These are phyloP conservation scores for Capronia coronata DNA, from an alignment of 2,329 filamentous ascomycete species.

Conservation along the genomic window DNA sequence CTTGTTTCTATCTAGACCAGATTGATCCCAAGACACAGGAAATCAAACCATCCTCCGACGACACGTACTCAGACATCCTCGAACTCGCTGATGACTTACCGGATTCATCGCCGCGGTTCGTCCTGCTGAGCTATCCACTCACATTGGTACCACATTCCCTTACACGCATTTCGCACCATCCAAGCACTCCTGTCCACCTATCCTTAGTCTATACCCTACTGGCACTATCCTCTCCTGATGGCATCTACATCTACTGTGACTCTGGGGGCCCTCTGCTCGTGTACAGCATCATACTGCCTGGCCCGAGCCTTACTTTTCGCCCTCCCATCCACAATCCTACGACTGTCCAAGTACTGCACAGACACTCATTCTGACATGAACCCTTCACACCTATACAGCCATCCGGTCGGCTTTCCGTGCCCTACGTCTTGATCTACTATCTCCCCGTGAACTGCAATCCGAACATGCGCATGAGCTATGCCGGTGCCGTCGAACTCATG, in stretches of 20 bases:
- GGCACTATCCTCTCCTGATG: not conserved
- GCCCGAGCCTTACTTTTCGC: too few relatives aligned
- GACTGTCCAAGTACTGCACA: too few relatives aligned
- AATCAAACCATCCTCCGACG: conserved; percentile 74
- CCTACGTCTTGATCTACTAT: conserved; percentile 93
- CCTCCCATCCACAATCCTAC: too few relatives aligned
- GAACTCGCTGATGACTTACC: conserved; percentile 84
- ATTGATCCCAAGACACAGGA: conserved; percentile 89
- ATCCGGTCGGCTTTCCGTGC: conserved; percentile 77
- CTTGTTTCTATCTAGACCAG: conserved; percentile 41
- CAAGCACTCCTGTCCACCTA: not conserved
- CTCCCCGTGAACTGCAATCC: conserved; percentile 85
- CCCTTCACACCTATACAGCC: conserved; percentile 48
- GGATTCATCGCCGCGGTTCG: conserved; percentile 81
- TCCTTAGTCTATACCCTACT: not conserved
- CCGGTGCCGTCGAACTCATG: conserved; percentile 92
- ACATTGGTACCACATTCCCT: conserved; percentile 56
- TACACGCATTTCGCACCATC: too few relatives aligned
- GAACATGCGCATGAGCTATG: conserved; percentile 86
- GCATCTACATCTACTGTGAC: too few relatives aligned
- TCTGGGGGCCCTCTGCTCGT: too few relatives aligned
- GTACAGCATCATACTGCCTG: too few relatives aligned
- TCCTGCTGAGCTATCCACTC: conserved; percentile 84
- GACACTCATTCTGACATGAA: too few relatives aligned
- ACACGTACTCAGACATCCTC: conserved; percentile 73